Evolutionary conservation across 2,329 filamentous ascomycete species (phyloP).

Genomic region (Lecanicillium sp.): DNA sequence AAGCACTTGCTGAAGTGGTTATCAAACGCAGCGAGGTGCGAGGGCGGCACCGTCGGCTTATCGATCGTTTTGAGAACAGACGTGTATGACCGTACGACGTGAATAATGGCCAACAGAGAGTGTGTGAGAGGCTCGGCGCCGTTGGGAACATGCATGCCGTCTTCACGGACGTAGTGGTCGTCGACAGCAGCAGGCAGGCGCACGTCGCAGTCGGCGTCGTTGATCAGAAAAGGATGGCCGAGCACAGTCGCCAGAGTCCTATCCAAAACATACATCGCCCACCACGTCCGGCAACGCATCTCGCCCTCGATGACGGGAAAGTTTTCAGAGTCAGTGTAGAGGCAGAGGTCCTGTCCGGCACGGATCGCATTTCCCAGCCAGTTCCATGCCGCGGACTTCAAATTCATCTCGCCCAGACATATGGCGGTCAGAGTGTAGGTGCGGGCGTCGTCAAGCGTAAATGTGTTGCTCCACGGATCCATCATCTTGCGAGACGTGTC

Average conservation of each 20-base stretch:
- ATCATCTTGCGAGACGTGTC: slow-evolving; percentile 64
- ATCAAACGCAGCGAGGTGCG: slow-evolving; percentile 72
- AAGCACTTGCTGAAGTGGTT: slow-evolving; percentile 72
- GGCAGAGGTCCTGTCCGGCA: slow-evolving; percentile 74
- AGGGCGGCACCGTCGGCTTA: slow-evolving; percentile 57
- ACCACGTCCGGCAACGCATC: slow-evolving; percentile 86
- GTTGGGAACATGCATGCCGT: slow-evolving; percentile 46
- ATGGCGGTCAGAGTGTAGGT: slow-evolving; percentile 67
- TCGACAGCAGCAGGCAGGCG: slow-evolving; percentile 72
- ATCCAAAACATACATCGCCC: slow-evolving; percentile 88
- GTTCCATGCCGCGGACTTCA: slow-evolving; percentile 77
- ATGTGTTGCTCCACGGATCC: slow-evolving; percentile 76
- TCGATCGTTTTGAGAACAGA: slow-evolving; percentile 66
- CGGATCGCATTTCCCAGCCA: slow-evolving; percentile 78
- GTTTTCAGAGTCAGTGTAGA: slow-evolving; percentile 68
- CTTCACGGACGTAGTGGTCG: slow-evolving; percentile 66
- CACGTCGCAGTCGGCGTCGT: slow-evolving; percentile 84
- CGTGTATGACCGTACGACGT: slow-evolving; percentile 72
- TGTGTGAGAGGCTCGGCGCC: slow-evolving; percentile 55
- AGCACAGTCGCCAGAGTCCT: slow-evolving; percentile 73
- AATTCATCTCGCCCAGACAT: slow-evolving; percentile 78
- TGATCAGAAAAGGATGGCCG: slow-evolving; percentile 73
- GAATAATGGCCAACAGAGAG: slow-evolving; percentile 71
- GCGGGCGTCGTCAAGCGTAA: slow-evolving; percentile 69
- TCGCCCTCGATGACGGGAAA: slow-evolving; percentile 75